phyloP scores from a whole-genome alignment of 371 early-diverging fungal species.

The Mucor lusitanicus region DNA sequence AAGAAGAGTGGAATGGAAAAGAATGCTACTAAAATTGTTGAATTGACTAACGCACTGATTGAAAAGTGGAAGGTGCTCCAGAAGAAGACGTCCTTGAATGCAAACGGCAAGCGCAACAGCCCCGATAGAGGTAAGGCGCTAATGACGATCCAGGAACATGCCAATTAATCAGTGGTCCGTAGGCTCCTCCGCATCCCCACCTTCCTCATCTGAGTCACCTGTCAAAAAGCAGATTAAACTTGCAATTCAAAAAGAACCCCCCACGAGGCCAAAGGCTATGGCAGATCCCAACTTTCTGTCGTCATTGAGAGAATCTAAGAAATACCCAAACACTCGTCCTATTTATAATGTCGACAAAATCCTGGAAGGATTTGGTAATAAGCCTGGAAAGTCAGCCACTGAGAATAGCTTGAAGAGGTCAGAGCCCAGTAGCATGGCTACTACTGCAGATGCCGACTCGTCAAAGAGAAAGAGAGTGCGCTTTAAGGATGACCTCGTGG shows the following conservation, averaged over 20 bases:
- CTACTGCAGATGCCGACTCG: not conserved
- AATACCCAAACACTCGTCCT: slow-evolving; percentile 9
- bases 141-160: not conserved
- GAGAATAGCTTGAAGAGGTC: not conserved
- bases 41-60: not conserved
- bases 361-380: not conserved
- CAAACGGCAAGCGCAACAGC: slow-evolving; percentile 8
- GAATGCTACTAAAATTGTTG: not conserved
- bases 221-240: slow-evolving; percentile 9
- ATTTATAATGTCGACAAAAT: slow-evolving; percentile 9
- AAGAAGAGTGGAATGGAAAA: slow-evolving; percentile 12
- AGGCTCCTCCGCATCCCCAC: not conserved
- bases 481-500: slow-evolving; percentile 24
- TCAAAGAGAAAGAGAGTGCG: slow-evolving; percentile 21
- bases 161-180: not conserved
- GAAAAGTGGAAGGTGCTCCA: slow-evolving; percentile 9
- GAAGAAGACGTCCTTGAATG: not conserved
- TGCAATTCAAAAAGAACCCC: slow-evolving; percentile 34
- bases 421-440: not conserved
- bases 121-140: not conserved
- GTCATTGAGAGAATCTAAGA: slow-evolving; percentile 2
- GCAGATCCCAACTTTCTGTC: slow-evolving; percentile 16
- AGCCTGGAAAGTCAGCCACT: not conserved
- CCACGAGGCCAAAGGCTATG: slow-evolving; percentile 20
- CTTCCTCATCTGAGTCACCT: not conserved